Conservation (phyloP, 768 basidiomycete species). For the Ephemerocybe angulata region DNA sequence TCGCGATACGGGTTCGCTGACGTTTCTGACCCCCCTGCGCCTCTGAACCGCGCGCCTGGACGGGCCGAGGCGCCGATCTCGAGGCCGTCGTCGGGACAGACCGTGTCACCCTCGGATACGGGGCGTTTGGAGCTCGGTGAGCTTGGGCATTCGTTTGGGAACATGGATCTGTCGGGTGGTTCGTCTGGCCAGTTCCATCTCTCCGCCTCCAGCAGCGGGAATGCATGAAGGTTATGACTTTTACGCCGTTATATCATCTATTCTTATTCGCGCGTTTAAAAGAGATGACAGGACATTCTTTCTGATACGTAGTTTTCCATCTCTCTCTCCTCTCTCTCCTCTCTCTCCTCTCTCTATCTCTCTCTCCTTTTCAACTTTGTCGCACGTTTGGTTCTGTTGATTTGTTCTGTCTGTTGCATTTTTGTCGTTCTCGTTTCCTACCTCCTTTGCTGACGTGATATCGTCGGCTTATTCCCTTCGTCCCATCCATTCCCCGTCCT, state of each 20-base stretch:
- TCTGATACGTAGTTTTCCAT: not conserved
- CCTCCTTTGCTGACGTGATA: not conserved
- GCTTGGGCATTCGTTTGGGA: slow-evolving; percentile 73
- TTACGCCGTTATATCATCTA: too few relatives aligned
- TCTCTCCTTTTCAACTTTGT: not conserved
- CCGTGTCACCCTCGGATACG: slow-evolving; percentile 14
- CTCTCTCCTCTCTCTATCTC: not conserved
- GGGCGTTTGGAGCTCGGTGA: slow-evolving; percentile 52
- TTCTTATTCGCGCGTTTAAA: too few relatives aligned
- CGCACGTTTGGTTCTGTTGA: slow-evolving; percentile 1
- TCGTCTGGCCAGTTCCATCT: slow-evolving; percentile 8
- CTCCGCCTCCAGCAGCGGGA: too few relatives aligned
- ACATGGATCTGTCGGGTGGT: slow-evolving; percentile 56
- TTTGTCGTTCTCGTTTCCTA: not conserved
- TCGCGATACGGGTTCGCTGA: slow-evolving; percentile 50
- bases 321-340: not conserved
- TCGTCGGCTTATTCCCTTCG: not conserved
- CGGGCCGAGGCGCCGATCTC: slow-evolving; percentile 49
- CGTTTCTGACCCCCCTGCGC: slow-evolving; percentile 33
- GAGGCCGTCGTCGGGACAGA: slow-evolving; percentile 50
- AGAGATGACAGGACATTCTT: too few relatives aligned
- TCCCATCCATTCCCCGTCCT: not conserved
- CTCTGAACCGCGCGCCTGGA: slow-evolving; percentile 37
- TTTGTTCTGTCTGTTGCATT: not conserved
- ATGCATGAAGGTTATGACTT: not conserved